Evolutionary conservation across 2,329 filamentous ascomycete genomes (phyloP), one percentile per base, ranked within the genome.

Genomic region (Cladophialophora psammophila): DNA sequence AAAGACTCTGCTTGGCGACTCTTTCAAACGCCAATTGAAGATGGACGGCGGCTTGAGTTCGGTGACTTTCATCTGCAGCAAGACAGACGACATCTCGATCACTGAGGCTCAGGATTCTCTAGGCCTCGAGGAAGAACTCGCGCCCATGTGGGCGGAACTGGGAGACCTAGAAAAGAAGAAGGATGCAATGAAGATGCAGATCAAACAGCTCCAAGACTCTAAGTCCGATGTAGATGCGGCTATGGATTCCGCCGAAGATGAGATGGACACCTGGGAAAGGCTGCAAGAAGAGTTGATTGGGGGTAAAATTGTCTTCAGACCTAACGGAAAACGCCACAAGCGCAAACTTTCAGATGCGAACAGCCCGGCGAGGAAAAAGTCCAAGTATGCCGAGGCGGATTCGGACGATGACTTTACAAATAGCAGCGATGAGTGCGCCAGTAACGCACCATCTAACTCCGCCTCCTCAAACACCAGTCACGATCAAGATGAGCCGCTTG

Each of bases 61-160:
- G 1, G 79, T 89, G 2, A 88, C 85, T 0, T 89, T 90, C 66
- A 85, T 90, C 13, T 89, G 87, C 72, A 84, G 82, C 15, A 90
- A 89, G 72, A 87, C 86, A 0, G 88, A 90, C 72, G 86, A 89
- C 52, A 87, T 90, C 8, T 83, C 79, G 7, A 75, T 83, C 3
- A 79, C 75, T 0, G 82, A 86, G 63, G 81, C 81, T 76, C 52
- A 78, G 71, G 76, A 79, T 12, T 78, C 73, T 18, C 74, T 85
- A 5, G 74, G 72, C 0, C 72, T 83, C 1, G 75, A 78, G 13
- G 76, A 77, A 12, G 74, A 79, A 48, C 71, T 79, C 58, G 72
- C 58, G 9, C 57, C 68, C 0, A 60, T 64, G 32, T 73, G 67
- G 67, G 66, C 64, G 7, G 67, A 73, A 53, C 62, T 61, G 15